Evolutionary conservation across 495 filamentous ascomycete species (phyloP).

Genomic region (Tuber melanosporum): DNA sequence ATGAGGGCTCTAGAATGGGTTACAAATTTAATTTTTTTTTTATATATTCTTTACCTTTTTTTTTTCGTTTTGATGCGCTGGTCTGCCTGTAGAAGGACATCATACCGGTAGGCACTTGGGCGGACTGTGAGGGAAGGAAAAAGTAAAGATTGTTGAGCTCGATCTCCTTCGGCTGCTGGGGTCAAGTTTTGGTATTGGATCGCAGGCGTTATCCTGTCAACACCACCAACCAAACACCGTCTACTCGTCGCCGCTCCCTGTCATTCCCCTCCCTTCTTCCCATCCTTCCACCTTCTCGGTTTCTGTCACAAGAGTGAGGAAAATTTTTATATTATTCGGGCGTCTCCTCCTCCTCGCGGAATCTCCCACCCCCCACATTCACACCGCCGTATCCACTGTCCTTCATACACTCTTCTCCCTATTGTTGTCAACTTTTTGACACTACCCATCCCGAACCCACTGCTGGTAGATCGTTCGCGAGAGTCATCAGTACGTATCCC

Average conservation of each 20-base stretch:
- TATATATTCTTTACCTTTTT: not conserved
- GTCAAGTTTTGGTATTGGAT: slow-evolving; percentile 7
- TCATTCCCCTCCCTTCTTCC: not conserved
- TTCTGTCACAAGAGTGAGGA: not conserved
- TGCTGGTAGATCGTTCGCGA: not conserved
- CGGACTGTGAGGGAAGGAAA: not conserved
- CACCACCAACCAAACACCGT: slow-evolving; percentile 13
- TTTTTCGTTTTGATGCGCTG: not conserved
- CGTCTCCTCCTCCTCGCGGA: not conserved
- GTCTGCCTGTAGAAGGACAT: not conserved
- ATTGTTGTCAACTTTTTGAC: not conserved
- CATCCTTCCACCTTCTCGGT: not conserved
- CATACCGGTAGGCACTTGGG: not conserved
- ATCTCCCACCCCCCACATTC: not conserved
- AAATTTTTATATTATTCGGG: not conserved
- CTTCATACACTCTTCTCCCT: not conserved
- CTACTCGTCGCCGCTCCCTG: slow-evolving; percentile 8
- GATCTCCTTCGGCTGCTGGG: not conserved
- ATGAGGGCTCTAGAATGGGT: not conserved
- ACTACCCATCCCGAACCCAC: not conserved
- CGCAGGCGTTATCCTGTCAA: slow-evolving; percentile 35
- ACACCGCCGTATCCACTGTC: not conserved
- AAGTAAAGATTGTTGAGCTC: not conserved
- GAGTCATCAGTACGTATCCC: not conserved
- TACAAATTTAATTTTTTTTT: not conserved